Base-by-base conservation (phyloP, 495 filamentous ascomycete species). In the Annulohypoxylon stygium region DNA sequence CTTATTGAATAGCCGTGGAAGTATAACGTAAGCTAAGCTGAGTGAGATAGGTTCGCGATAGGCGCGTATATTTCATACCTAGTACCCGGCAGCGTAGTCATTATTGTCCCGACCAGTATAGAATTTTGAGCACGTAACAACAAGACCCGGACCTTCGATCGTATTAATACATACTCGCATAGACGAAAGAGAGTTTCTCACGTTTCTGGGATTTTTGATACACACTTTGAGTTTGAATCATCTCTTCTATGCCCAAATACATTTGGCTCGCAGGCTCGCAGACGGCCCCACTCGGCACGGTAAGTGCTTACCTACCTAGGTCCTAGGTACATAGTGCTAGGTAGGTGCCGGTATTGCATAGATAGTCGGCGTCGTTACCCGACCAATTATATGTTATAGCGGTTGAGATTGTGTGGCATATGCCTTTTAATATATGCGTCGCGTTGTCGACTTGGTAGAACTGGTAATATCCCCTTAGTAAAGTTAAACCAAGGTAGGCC, bases 1-100 rank as follows among this genome's bases (percentile, higher is more conserved):
- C 79, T 85, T 85, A 83, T 90, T 91, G 71, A 84, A 66, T 47
- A 91, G 85, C 86, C 87, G 67, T 7, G 23, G 79, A 48, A 20
- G 54, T 50, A 63, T 50, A 64, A 69, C 54, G 72, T 75, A 63
- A 75, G 72, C 72, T 60, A 36, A 60, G 57, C 20, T 70, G 67
- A 71, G 67, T 75, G 59, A 75, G 67, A 75, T 55, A 12, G 41
- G 41, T 33, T 51, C 36, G 64, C 2, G 53, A 60, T 66, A 18
- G 39, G 41, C 6, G 26, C 9, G 20, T 45, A 12, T 33, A 14
- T 39, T 10, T 41, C 30, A 26, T 53, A 39, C 36, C 36, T 2
- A 9, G 6, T 12, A 39, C 12, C 14, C 12, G 39, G 12, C 36
- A 39, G 36, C 30, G 26, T 50, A 25, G 20, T n/a, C 0, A 14